These are phyloP conservation scores for Amaranthus tricolor DNA, from an alignment of 179 eudicot genomes.

Conservation along the genomic window DNA sequence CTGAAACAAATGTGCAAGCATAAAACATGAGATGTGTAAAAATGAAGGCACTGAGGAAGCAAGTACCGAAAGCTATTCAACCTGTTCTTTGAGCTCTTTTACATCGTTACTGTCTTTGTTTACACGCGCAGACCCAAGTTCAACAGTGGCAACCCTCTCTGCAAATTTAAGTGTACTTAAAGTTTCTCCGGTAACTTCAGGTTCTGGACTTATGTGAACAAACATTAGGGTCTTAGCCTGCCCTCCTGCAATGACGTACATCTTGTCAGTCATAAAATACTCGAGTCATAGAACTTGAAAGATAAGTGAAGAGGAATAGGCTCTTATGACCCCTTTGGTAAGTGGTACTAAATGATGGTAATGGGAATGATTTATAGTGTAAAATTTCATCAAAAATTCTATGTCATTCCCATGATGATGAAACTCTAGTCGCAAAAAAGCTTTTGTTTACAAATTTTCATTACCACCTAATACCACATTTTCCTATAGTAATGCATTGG, in stretches of 20 bases:
- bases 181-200: constrained; percentile 83
- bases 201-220: constrained; percentile 95
- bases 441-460: too few relatives aligned
- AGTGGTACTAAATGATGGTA: too few relatives aligned
- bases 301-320: background rate
- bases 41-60: constrained; percentile 4
- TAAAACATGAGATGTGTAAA: constrained; percentile 9
- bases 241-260: constrained; percentile 52
- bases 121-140: constrained; percentile 91
- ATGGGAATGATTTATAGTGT: too few relatives aligned
- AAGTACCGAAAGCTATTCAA: constrained; percentile 16
- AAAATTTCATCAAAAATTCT: too few relatives aligned
- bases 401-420: too few relatives aligned
- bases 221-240: constrained; percentile 99
- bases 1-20: constrained; percentile 34
- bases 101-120: constrained; percentile 81
- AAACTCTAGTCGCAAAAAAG: too few relatives aligned
- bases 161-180: constrained; percentile 99
- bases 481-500: too few relatives aligned
- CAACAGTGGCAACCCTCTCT: constrained; percentile 93
- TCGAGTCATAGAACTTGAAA: background rate
- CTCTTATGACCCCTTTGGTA: background rate
- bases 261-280: constrained; percentile 8
- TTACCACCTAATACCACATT: too few relatives aligned
- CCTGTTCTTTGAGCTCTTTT: constrained; percentile 97